Conservation (phyloP, 495 filamentous ascomycete genomes). For the Saxophila tyrrhenica region DNA sequence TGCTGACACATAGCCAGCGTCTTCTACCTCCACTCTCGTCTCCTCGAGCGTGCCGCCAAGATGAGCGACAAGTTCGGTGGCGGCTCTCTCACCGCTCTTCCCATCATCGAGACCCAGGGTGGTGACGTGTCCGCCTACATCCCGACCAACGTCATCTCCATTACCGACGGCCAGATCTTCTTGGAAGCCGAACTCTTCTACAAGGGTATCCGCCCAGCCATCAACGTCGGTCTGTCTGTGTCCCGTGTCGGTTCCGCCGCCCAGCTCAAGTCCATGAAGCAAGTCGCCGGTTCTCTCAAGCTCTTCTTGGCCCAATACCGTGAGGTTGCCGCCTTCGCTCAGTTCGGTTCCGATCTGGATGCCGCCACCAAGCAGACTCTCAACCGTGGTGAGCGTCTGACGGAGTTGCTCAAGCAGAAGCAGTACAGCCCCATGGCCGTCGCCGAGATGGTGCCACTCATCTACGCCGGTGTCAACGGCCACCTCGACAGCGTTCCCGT, state of each 20-base stretch:
- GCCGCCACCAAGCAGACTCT: constrained; percentile 98
- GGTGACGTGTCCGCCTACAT: constrained; percentile 99
- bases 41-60: constrained; percentile 98
- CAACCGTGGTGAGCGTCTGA: constrained; percentile 96
- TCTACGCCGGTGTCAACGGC: constrained; percentile 99
- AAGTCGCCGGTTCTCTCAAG: constrained; percentile 98
- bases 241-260: constrained; percentile 99
- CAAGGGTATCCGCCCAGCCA: constrained; percentile 99
- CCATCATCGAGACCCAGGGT: constrained; percentile 99
- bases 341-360: constrained; percentile 99
- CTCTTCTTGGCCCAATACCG: constrained; percentile 99
- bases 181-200: constrained; percentile 99
- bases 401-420: constrained; percentile 99
- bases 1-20: constrained; percentile 44
- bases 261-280: constrained; percentile 99
- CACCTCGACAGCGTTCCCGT: constrained; percentile 79
- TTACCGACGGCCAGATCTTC: constrained; percentile 99
- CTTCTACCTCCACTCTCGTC: constrained; percentile 99
- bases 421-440: constrained; percentile 99
- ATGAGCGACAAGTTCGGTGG: constrained; percentile 93
- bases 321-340: constrained; percentile 98
- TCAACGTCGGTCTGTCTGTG: constrained; percentile 99
- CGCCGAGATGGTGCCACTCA: constrained; percentile 98
- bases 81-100: constrained; percentile 93
- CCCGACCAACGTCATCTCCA: constrained; percentile 99